Base-by-base conservation (phyloP, 768 basidiomycete genomes). In the Asterophora parasitica region DNA sequence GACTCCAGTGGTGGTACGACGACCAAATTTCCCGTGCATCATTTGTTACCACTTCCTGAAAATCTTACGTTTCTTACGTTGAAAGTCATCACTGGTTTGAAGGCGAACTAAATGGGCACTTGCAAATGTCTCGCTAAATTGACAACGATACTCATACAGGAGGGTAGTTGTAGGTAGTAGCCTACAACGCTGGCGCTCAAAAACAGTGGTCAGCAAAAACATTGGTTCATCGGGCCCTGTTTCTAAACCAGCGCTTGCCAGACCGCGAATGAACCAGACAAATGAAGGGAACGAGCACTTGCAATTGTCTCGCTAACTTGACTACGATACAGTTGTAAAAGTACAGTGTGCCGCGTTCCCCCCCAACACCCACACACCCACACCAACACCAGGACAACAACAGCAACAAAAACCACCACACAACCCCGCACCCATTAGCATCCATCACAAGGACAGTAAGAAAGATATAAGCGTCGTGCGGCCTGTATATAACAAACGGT, bases 401-500 rank as follows among this genome's bases (percentile, higher is more conserved):
- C 16, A 23, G n/a, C 49, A 16, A 51, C 50, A 33, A 34, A 42
- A 42, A 11, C 41, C 47, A 40, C 51, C 44, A 27, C 42, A 34
- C 44, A 40, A 44, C 36, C 39, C 23, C 34, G 33, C 33, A 35
- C 16, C 5, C 19, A 42, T 43, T 5, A 49, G 31, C 47, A 49
- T 38, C 48, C 38, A 46, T 32, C 51, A 40, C 30, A 41, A 28
- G 12, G 38, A 19, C 32, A 39, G 35, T 34, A 49, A 50, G 19
- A 57, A 49, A 46, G 44, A 56, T 53, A 48, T 51, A 56, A 40
- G 23, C 44, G 48, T 54, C 50, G 53, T 27, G 32, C 48, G 48
- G 46, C 57, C 50, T 38, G 49, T 52, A 52, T 53, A 54, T 52
- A 54, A 53, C 44, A 35, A 50, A 54, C 50, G 38, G 52, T 51